Conservation (phyloP, 2,329 filamentous ascomycete species). For the Berkeleyomyces basicola region DNA sequence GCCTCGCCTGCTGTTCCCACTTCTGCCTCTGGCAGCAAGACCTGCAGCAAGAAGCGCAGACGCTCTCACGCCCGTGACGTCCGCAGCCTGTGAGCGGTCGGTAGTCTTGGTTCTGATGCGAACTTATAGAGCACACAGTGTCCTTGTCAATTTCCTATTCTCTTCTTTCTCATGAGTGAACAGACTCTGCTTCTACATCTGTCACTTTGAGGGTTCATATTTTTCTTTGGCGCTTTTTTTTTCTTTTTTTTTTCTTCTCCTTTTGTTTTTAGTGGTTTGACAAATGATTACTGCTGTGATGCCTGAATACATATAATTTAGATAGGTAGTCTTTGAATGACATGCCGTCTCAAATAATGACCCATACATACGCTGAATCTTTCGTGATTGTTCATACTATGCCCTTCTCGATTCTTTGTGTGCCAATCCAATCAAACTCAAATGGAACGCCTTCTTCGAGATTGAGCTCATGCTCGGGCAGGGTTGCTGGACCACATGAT, state of each 20-base stretch:
- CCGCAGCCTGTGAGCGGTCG: neutral
- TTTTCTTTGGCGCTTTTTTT: neutral
- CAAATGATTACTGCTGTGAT: neutral
- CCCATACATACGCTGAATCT: neutral
- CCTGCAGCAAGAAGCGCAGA: constrained; percentile 1
- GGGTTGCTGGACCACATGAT: constrained; percentile 41
- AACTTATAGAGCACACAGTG: neutral
- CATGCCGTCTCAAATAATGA: neutral
- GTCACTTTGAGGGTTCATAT: neutral
- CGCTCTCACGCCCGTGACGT: constrained; percentile 7
- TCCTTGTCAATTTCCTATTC: neutral
- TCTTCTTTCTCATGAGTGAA: neutral
- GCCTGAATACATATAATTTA: neutral
- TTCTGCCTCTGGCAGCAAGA: neutral
- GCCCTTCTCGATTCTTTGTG: neutral
- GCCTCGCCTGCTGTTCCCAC: neutral
- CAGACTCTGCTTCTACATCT: neutral
- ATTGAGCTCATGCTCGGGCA: constrained; percentile 30
- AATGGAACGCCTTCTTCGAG: constrained; percentile 26
- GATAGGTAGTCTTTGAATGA: neutral
- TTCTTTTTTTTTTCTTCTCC: neutral
- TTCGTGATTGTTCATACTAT: neutral
- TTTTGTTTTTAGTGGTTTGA: neutral
- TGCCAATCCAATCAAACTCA: constrained; percentile 16
- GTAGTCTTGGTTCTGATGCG: neutral